Evolutionary conservation across 164 flowering plant genomes (phyloP).

Genomic region (Chimonanthus praecox): DNA sequence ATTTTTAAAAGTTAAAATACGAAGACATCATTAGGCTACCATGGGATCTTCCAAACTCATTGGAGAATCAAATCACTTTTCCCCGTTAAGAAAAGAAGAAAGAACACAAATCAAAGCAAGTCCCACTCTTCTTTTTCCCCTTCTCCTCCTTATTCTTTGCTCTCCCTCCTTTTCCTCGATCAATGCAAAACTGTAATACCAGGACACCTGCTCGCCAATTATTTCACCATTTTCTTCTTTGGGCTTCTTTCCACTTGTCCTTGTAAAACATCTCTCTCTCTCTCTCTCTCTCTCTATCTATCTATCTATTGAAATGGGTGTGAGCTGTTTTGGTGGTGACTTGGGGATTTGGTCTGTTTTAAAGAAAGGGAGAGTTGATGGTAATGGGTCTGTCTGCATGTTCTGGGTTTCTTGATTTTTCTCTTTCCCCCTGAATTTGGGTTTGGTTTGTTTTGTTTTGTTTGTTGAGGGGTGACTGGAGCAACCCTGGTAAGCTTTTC

Average conservation of each 20-base stretch:
- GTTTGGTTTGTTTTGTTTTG: background rate
- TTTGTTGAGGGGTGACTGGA: background rate
- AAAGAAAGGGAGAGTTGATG: background rate
- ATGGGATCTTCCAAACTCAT: constrained; percentile 59
- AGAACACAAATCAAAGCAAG: background rate
- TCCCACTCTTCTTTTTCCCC: background rate
- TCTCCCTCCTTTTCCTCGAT: background rate
- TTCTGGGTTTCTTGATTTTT: background rate
- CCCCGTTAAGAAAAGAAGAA: background rate
- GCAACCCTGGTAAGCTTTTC: background rate
- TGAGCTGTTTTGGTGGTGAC: background rate
- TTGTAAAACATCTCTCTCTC: background rate
- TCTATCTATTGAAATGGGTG: background rate
- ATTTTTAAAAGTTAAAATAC: background rate
- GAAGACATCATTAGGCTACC: constrained; percentile 15
- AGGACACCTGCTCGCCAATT: background rate
- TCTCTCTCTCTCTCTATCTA: background rate
- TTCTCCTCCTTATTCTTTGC: background rate
- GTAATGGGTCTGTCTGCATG: background rate
- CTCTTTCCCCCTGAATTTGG: no score
- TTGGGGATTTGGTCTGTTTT: background rate
- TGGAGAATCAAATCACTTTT: constrained; percentile 29
- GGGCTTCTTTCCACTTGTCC: background rate
- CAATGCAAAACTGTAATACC: background rate
- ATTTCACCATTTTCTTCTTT: background rate